Evolutionary conservation across 106 monocot genomes (phyloP).

Genomic region (Apostasia shenzhenica): DNA sequence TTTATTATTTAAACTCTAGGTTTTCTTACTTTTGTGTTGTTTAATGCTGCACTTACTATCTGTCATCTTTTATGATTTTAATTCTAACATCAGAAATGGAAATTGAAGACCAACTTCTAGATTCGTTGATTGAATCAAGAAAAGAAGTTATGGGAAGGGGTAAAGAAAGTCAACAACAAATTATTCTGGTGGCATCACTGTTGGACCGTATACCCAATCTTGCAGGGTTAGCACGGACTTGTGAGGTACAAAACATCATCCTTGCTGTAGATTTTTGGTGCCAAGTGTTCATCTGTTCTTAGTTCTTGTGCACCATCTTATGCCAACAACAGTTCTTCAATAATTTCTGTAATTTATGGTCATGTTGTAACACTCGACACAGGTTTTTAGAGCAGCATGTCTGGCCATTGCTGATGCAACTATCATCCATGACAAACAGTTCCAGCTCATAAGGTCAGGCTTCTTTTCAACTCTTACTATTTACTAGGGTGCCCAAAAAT

Average conservation of each 20-base stretch:
- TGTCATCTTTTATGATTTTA: not conserved
- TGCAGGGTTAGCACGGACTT: conserved; percentile 90
- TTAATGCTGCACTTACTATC: not conserved
- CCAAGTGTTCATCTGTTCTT: not conserved
- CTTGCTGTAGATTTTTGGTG: not conserved
- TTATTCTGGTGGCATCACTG: conserved; percentile 85
- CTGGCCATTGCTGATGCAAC: conserved; percentile 67
- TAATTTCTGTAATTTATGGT: not conserved
- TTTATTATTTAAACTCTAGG: not conserved
- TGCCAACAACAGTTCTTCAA: no score
- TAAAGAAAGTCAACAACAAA: conserved; percentile 56
- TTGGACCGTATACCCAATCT: conserved; percentile 96
- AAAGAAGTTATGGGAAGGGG: conserved; percentile 39
- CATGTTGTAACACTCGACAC: not conserved
- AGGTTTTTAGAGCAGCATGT: conserved; percentile 78
- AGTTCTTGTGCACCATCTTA: not conserved
- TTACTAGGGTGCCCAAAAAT: no score
- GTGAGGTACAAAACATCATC: conserved; percentile 48
- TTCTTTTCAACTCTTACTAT: not conserved
- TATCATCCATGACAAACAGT: conserved; percentile 77
- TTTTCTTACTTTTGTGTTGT: not conserved
- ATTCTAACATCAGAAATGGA: conserved; percentile 49
- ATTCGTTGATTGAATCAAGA: conserved; percentile 45
- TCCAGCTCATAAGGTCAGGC: conserved; percentile 82
- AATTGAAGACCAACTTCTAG: conserved; percentile 71